Evolutionary conservation across 345 rosid species (phyloP).

Genomic region (Combretum micranthum): DNA sequence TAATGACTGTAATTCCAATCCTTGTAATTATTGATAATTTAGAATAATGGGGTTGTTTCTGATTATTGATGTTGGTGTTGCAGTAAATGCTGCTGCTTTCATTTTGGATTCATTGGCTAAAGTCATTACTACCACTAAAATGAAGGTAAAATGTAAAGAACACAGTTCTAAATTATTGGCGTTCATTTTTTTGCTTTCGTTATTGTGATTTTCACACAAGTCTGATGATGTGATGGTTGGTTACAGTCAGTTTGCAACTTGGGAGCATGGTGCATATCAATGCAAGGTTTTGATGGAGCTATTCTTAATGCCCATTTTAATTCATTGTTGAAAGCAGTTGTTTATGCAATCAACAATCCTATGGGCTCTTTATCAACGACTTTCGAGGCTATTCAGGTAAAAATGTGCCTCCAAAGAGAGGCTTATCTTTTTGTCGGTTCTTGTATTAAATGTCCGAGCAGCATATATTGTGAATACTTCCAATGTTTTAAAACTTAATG

Average conservation of each 20-base stretch:
- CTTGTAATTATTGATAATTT: background rate
- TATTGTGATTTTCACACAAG: too few species aligned
- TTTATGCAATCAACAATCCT: slow-evolving; percentile 55
- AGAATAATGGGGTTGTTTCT: background rate
- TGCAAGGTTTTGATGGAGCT: slow-evolving; percentile 38
- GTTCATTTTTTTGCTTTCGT: background rate
- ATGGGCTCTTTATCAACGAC: slow-evolving; percentile 51
- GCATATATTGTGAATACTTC: too few species aligned
- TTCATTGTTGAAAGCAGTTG: slow-evolving; percentile 29
- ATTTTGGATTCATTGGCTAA: slow-evolving; percentile 31
- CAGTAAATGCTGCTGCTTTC: slow-evolving; percentile 26
- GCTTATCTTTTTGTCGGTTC: background rate
- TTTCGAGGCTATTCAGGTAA: slow-evolving; percentile 54
- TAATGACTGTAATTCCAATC: slow-evolving; percentile 1
- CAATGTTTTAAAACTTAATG: too few species aligned
- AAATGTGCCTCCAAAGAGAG: background rate
- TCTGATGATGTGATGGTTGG: too few species aligned
- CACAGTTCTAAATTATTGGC: background rate
- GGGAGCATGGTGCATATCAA: slow-evolving; percentile 53
- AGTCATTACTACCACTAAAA: slow-evolving; percentile 28
- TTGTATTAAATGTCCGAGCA: too few species aligned
- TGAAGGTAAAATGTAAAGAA: slow-evolving; percentile 24
- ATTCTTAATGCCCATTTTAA: slow-evolving; percentile 25
- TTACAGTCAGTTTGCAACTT: slow-evolving; percentile 42
- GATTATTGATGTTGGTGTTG: slow-evolving; percentile 5